Evolutionary conservation across 768 basidiomycete species (phyloP).

Genomic region (Lactarius psammicola): DNA sequence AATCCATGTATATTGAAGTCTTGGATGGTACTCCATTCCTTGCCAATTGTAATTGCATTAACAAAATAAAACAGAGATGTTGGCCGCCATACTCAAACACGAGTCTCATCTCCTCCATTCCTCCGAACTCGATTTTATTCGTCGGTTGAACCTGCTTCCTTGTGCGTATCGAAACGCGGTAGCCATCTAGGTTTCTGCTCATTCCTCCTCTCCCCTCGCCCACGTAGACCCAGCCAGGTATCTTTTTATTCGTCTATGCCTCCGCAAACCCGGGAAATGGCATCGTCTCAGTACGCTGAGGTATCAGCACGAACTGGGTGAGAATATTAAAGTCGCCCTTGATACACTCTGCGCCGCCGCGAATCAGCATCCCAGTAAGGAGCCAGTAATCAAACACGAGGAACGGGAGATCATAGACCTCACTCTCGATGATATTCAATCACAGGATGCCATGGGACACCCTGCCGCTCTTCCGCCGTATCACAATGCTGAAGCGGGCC

Average conservation of each 20-base stretch:
- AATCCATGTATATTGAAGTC: slow-evolving; percentile 46
- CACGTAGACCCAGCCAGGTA: slow-evolving; percentile 54
- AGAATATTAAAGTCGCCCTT: slow-evolving; percentile 42
- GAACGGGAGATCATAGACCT: slow-evolving; percentile 40
- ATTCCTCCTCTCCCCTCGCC: no score
- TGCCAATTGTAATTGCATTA: not conserved
- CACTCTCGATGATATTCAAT: slow-evolving; percentile 34
- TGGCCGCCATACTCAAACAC: slow-evolving; percentile 47
- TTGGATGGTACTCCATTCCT: slow-evolving; percentile 38
- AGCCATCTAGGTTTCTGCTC: not conserved
- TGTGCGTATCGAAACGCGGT: slow-evolving; percentile 42
- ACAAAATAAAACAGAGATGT: slow-evolving; percentile 46
- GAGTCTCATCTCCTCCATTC: slow-evolving; percentile 54
- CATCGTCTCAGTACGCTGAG: slow-evolving; percentile 47
- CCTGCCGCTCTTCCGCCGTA: not conserved
- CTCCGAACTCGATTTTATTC: slow-evolving; percentile 47
- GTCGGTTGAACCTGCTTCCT: slow-evolving; percentile 43
- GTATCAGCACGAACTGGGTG: slow-evolving; percentile 45
- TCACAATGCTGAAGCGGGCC: slow-evolving; percentile 12
- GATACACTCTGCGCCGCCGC: slow-evolving; percentile 41
- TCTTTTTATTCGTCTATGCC: slow-evolving; percentile 59
- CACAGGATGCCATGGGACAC: slow-evolving; percentile 12
- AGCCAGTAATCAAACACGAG: slow-evolving; percentile 28
- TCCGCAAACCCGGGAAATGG: slow-evolving; percentile 58
- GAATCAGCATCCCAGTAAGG: slow-evolving; percentile 21